phyloP scores from a whole-genome alignment of 2,329 filamentous ascomycete species.

The Colletotrichum graminicola region DNA sequence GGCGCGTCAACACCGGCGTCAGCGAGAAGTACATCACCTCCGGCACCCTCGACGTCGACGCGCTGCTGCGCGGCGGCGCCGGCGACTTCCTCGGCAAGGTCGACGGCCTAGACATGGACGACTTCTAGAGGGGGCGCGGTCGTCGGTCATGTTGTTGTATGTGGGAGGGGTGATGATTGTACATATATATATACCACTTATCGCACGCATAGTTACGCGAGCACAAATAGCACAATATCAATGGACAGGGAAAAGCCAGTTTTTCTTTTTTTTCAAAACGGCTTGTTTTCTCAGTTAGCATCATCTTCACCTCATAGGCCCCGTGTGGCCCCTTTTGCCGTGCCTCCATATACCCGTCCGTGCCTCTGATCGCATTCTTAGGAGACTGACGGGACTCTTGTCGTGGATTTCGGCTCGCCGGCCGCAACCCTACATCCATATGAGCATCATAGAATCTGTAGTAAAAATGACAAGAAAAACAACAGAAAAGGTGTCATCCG shows the following conservation, averaged over 20 bases:
- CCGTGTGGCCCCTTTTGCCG: not conserved
- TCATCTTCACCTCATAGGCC: no score
- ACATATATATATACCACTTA: not conserved
- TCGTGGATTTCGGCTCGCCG: not conserved
- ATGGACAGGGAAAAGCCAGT: no score
- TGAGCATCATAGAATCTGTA: not conserved
- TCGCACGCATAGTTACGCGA: not conserved
- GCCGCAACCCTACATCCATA: not conserved
- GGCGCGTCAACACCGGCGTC: slow-evolving; percentile 87
- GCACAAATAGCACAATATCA: slow-evolving; percentile 6
- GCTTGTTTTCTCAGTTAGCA: not conserved
- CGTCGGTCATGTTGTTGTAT: not conserved
- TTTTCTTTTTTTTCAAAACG: not conserved
- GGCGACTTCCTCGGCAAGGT: slow-evolving; percentile 74
- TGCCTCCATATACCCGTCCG: not conserved
- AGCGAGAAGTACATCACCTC: slow-evolving; percentile 87
- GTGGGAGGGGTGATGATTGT: not conserved
- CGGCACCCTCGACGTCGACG: slow-evolving; percentile 85
- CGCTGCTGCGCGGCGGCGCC: slow-evolving; percentile 73
- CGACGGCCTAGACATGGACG: slow-evolving; percentile 56
- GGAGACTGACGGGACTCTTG: not conserved
- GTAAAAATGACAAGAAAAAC: no score
- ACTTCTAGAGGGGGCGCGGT: slow-evolving; percentile 42
- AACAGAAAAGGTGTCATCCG: not conserved
- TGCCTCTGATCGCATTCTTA: not conserved